These are phyloP conservation scores for Pythium plurisporium DNA, from an alignment of 352 stramenopile genomes.

Conservation along the genomic window DNA sequence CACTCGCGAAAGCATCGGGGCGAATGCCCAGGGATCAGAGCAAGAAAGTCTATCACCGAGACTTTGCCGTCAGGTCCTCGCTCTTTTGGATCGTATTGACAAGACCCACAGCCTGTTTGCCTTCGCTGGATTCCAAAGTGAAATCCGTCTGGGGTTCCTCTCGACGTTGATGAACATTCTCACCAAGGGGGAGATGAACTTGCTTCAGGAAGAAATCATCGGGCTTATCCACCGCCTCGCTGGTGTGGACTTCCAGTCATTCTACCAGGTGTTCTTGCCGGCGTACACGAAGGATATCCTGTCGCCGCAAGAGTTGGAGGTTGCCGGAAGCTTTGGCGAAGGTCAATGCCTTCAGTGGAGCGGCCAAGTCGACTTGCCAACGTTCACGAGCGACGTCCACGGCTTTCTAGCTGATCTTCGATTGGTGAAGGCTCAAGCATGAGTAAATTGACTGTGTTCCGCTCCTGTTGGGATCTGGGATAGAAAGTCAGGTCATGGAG, in stretches of 20 bases:
- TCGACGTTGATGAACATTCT: constrained; percentile 76
- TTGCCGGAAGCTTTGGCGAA: constrained; percentile 39
- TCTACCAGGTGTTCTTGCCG: constrained; percentile 67
- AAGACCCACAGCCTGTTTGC: constrained; percentile 58
- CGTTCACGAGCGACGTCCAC: constrained; percentile 64
- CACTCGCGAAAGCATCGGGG: constrained; percentile 36
- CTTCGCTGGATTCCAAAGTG: constrained; percentile 66
- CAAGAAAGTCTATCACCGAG: constrained; percentile 37
- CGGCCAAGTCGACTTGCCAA: constrained; percentile 68
- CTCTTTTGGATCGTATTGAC: constrained; percentile 61
- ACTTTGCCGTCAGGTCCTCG: constrained; percentile 71
- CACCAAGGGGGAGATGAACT: constrained; percentile 71
- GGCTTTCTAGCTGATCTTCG: constrained; percentile 76
- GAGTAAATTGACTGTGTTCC: too few species aligned
- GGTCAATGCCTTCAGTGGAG: constrained; percentile 68
- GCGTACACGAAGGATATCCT: constrained; percentile 65
- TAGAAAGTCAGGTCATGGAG: too few species aligned
- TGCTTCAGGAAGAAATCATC: constrained; percentile 75
- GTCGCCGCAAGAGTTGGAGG: constrained; percentile 42
- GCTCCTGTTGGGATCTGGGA: too few species aligned
- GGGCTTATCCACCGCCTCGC: constrained; percentile 64
- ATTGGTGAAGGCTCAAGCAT: constrained; percentile 65
- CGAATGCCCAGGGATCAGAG: constrained; percentile 11
- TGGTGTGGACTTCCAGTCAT: constrained; percentile 67
- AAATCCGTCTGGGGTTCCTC: constrained; percentile 72